phyloP scores from a whole-genome alignment of 805 yeast species.

The Diddensiella santjacobensis region DNA sequence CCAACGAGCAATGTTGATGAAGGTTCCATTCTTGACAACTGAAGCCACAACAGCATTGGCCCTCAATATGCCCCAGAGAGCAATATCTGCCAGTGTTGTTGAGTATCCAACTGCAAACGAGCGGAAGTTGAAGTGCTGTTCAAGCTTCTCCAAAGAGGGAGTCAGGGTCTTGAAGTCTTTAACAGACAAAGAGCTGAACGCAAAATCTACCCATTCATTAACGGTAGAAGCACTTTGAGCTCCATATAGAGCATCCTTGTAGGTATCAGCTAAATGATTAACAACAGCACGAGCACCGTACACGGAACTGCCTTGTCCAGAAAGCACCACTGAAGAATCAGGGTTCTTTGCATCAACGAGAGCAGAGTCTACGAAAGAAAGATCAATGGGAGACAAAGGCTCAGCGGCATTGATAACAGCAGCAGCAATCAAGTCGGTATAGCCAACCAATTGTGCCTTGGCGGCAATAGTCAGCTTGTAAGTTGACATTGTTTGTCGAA shows the following conservation, averaged over 20 bases:
- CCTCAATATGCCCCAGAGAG: conserved; percentile 90
- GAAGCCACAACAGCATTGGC: conserved; percentile 93
- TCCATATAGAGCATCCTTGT: conserved; percentile 41
- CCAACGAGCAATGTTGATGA: conserved; percentile 90
- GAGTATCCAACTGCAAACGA: conserved; percentile 68
- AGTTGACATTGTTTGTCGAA: background rate
- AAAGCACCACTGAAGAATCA: conserved; percentile 44
- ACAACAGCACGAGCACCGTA: conserved; percentile 44
- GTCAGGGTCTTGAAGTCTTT: conserved; percentile 88
- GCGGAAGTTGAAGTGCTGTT: conserved; percentile 78
- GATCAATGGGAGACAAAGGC: conserved; percentile 43
- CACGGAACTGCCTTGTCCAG: conserved; percentile 37
- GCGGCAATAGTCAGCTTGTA: conserved; percentile 63
- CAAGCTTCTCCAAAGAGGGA: conserved; percentile 72
- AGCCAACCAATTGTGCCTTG: conserved; percentile 81
- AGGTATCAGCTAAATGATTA: conserved; percentile 42
- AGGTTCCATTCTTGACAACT: conserved; percentile 77
- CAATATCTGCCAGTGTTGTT: conserved; percentile 75
- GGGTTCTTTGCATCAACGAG: conserved; percentile 44
- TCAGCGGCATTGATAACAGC: conserved; percentile 58
- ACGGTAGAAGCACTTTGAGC: conserved; percentile 34
- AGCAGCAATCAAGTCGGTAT: conserved; percentile 73
- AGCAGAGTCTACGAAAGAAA: conserved; percentile 72
- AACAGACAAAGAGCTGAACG: conserved; percentile 62
- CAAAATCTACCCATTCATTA: conserved; percentile 60